These are phyloP conservation scores for Stygiomarasmius scandens DNA, from an alignment of 1,284 basidiomycete species.

Conservation along the genomic window DNA sequence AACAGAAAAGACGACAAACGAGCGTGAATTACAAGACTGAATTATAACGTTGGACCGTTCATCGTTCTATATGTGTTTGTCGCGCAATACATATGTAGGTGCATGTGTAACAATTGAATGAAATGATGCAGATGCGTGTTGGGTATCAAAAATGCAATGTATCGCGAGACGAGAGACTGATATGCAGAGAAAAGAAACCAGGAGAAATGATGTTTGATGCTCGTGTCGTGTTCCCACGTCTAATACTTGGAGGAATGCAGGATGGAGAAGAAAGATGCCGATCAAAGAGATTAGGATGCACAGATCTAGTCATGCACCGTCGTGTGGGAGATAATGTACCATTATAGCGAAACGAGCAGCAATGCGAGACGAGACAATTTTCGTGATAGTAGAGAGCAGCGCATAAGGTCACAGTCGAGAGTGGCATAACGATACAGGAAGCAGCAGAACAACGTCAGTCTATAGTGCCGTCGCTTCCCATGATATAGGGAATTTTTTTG, in stretches of 20 bases:
- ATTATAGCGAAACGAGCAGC: constrained; percentile 51
- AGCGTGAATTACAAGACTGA: neutral
- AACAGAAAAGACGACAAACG: constrained; percentile 4
- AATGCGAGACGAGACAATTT: constrained; percentile 63
- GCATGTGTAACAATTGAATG: constrained; percentile 5
- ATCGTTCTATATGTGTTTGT: constrained; percentile 36
- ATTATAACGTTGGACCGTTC: neutral
- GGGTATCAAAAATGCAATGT: constrained; percentile 34
- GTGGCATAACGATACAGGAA: constrained; percentile 20
- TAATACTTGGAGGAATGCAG: constrained; percentile 19
- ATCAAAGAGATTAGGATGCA: constrained; percentile 23
- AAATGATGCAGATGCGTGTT: neutral
- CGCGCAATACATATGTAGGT: constrained; percentile 40
- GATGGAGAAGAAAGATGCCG: constrained; percentile 17
- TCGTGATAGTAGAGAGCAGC: constrained; percentile 56
- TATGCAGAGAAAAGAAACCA: constrained; percentile 45
- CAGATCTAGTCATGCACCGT: constrained; percentile 11
- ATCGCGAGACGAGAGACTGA: constrained; percentile 59
- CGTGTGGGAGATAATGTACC: constrained; percentile 12
- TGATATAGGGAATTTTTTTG: constrained; percentile 7
- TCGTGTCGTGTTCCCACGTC: constrained; percentile 42
- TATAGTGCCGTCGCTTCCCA: constrained; percentile 1
- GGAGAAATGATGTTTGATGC: constrained; percentile 26
- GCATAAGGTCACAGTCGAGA: constrained; percentile 44
- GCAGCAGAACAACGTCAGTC: constrained; percentile 6